Conservation (phyloP, 345 rosid species). For the Acer yangbiense region DNA sequence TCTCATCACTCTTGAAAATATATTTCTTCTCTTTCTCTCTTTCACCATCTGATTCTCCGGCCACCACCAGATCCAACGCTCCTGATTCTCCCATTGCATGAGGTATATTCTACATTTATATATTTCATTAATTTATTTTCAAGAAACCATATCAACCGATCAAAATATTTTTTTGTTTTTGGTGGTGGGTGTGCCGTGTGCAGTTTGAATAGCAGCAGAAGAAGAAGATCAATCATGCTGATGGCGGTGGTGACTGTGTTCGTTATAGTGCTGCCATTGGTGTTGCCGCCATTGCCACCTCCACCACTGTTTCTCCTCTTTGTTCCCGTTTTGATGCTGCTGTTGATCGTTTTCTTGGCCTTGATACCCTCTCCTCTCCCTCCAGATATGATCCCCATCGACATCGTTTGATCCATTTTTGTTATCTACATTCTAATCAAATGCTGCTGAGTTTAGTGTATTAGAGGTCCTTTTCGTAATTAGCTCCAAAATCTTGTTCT, state of each 20-base stretch:
- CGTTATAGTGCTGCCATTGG: slow-evolving; percentile 11
- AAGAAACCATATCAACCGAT: no score
- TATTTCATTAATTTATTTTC: no score
- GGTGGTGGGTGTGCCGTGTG: not conserved
- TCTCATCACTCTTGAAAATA: no score
- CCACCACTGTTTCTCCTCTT: slow-evolving; percentile 9
- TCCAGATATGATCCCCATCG: not conserved
- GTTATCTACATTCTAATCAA: no score
- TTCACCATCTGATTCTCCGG: not conserved
- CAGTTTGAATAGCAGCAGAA: not conserved
- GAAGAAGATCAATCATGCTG: slow-evolving; percentile 3
- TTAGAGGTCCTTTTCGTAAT: no score
- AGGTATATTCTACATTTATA: not conserved
- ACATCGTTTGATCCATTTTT: not conserved
- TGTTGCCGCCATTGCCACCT: slow-evolving; percentile 18
- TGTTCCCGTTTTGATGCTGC: slow-evolving; percentile 6
- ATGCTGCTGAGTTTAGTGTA: no score
- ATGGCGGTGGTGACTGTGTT: slow-evolving; percentile 2
- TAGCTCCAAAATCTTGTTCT: no score
- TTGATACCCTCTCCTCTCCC: not conserved
- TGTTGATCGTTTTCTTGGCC: not conserved
- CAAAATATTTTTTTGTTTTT: no score
- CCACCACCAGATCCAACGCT: not conserved
- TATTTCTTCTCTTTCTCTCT: not conserved
- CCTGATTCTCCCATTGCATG: not conserved